phyloP scores from a whole-genome alignment of 176 grass and related monocot species.

The Pharus latifolius region DNA sequence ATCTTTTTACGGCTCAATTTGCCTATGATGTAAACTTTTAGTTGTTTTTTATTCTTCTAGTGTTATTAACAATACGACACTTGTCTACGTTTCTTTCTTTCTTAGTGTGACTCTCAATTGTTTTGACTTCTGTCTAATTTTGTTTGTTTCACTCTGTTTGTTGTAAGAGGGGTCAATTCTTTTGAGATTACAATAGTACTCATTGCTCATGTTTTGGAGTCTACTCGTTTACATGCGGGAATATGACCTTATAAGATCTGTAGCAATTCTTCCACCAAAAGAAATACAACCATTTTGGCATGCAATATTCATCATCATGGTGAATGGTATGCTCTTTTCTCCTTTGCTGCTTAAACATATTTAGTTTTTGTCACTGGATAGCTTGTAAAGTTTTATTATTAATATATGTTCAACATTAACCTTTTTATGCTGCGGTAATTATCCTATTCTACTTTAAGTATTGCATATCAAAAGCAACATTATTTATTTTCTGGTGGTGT shows the following conservation, averaged over 20 bases:
- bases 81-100: neutral
- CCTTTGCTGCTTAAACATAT: neutral
- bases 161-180: slow-evolving; percentile 42
- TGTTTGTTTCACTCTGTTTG: neutral
- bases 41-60: too few species aligned
- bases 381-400: too few species aligned
- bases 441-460: too few species aligned
- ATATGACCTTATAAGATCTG: slow-evolving; percentile 38
- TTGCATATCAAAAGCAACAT: too few species aligned
- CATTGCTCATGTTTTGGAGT: slow-evolving; percentile 49
- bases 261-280: slow-evolving; percentile 42
- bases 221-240: slow-evolving; percentile 49
- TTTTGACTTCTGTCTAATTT: neutral
- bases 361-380: too few species aligned
- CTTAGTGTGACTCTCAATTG: neutral
- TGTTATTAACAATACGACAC: neutral
- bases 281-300: slow-evolving; percentile 66
- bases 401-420: too few species aligned
- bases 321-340: slow-evolving; percentile 33
- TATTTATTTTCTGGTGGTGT: too few species aligned
- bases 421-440: too few species aligned
- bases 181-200: slow-evolving; percentile 44
- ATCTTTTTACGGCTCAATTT: too few species aligned
- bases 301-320: slow-evolving; percentile 42
- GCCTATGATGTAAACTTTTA: too few species aligned